Conservation (phyloP, 108 stramenopile genomes). For the Cyclotella choctawhatcheeana region DNA sequence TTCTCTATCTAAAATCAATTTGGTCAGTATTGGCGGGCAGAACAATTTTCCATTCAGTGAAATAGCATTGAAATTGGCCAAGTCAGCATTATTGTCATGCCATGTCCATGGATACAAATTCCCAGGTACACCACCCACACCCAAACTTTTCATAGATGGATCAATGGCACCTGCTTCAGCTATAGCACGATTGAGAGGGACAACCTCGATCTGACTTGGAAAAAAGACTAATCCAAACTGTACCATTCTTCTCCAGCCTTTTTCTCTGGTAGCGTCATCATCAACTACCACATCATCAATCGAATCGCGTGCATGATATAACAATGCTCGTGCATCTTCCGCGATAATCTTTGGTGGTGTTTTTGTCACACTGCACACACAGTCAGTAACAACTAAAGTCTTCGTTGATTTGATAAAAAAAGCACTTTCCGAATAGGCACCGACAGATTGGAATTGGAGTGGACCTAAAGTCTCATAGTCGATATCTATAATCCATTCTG, state of each 20-base stretch:
- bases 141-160: constrained; percentile 59
- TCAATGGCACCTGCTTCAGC: constrained; percentile 55
- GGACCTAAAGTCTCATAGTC: constrained; percentile 87
- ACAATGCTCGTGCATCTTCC: constrained; percentile 80
- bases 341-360: constrained; percentile 77
- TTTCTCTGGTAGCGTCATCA: constrained; percentile 56
- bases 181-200: constrained; percentile 55
- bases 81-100: constrained; percentile 64
- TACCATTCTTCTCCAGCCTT: constrained; percentile 90
- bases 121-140: constrained; percentile 75
- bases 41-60: constrained; percentile 70
- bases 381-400: constrained; percentile 86
- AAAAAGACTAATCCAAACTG: constrained; percentile 94
- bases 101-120: constrained; percentile 87
- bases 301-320: constrained; percentile 89
- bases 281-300: constrained; percentile 72
- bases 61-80: constrained; percentile 64
- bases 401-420: constrained; percentile 84
- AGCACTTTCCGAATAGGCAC: constrained; percentile 89
- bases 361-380: constrained; percentile 80
- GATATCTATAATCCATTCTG: constrained; percentile 83
- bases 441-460: constrained; percentile 76
- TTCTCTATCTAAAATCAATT: constrained; percentile 89
- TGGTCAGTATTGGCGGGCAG: constrained; percentile 92
- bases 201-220: constrained; percentile 86